phyloP scores from a whole-genome alignment of 352 stramenopile genomes.

The Albugo laibachii region DNA sequence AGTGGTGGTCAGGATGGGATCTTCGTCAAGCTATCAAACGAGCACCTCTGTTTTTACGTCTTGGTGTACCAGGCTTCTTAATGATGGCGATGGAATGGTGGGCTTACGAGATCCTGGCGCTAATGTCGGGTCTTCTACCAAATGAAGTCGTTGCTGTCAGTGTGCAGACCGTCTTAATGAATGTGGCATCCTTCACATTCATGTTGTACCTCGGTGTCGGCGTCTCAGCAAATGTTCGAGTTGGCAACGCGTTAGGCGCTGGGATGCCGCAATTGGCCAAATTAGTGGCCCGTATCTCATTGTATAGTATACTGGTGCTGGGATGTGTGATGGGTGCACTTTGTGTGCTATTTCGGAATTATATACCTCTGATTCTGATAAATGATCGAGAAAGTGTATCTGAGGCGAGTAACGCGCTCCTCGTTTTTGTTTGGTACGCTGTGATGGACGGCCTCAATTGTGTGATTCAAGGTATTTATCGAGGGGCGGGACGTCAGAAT shows the following conservation, averaged over 20 bases:
- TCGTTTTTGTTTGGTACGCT: constrained; percentile 39
- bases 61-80: constrained; percentile 25
- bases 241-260: constrained; percentile 38
- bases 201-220: constrained; percentile 39
- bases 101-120: constrained; percentile 38
- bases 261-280: constrained; percentile 21
- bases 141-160: constrained; percentile 28
- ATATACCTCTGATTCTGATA: constrained; percentile 22
- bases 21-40: constrained; percentile 14
- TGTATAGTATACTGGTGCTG: constrained; percentile 17
- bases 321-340: constrained; percentile 14
- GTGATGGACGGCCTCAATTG: constrained; percentile 51
- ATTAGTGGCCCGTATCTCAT: constrained; percentile 18
- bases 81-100: constrained; percentile 55
- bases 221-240: constrained; percentile 30
- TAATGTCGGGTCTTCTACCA: constrained; percentile 26
- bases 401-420: constrained; percentile 19
- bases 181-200: constrained; percentile 37
- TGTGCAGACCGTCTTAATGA: constrained; percentile 36
- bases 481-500: constrained; percentile 38
- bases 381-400: constrained; percentile 17
- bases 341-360: constrained; percentile 17
- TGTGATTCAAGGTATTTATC: constrained; percentile 49
- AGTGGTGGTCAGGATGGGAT: constrained; percentile 34
- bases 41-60: constrained; percentile 19